Conservation (phyloP, 352 stramenopile genomes). For the Elongisporangium prolatum region DNA sequence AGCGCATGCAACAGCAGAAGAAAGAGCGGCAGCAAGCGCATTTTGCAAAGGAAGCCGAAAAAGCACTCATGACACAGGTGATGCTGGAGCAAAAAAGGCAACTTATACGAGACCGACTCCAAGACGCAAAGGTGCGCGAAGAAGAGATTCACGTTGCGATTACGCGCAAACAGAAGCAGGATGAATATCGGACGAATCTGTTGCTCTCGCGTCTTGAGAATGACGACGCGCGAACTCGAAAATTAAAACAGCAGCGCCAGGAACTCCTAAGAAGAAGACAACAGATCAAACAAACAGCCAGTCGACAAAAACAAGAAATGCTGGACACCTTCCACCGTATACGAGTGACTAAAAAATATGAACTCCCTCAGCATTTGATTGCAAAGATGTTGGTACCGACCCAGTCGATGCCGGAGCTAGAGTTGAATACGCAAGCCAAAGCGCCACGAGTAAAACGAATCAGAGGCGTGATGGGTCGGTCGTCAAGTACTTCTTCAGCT, state of each 20-base stretch:
- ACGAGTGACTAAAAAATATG: slow-evolving; percentile 76
- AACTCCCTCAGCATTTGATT: slow-evolving; percentile 48
- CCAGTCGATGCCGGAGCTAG: background rate
- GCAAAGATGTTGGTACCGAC: slow-evolving; percentile 12
- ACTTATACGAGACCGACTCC: slow-evolving; percentile 35
- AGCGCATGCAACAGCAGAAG: slow-evolving; percentile 59
- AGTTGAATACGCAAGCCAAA: background rate
- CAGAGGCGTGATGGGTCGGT: slow-evolving; percentile 27
- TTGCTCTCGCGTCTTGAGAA: slow-evolving; percentile 57
- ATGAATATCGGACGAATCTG: slow-evolving; percentile 53
- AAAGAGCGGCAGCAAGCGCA: slow-evolving; percentile 35
- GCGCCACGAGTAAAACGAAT: slow-evolving; percentile 15
- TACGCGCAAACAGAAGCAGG: slow-evolving; percentile 49
- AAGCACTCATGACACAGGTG: slow-evolving; percentile 37
- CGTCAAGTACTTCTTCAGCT: slow-evolving; percentile 12
- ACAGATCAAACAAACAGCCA: slow-evolving; percentile 59
- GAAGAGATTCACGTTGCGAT: slow-evolving; percentile 72
- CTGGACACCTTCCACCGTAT: slow-evolving; percentile 79
- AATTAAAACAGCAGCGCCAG: slow-evolving; percentile 55
- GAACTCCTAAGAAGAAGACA: slow-evolving; percentile 51
- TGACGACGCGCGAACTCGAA: slow-evolving; percentile 47
- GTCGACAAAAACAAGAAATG: slow-evolving; percentile 64
- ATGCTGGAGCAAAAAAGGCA: slow-evolving; percentile 55
- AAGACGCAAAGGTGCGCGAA: slow-evolving; percentile 72
- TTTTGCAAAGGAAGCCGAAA: slow-evolving; percentile 46